Evolutionary conservation across 2,329 filamentous ascomycete species (phyloP).

Genomic region (Myriosclerotinia scirpicola): DNA sequence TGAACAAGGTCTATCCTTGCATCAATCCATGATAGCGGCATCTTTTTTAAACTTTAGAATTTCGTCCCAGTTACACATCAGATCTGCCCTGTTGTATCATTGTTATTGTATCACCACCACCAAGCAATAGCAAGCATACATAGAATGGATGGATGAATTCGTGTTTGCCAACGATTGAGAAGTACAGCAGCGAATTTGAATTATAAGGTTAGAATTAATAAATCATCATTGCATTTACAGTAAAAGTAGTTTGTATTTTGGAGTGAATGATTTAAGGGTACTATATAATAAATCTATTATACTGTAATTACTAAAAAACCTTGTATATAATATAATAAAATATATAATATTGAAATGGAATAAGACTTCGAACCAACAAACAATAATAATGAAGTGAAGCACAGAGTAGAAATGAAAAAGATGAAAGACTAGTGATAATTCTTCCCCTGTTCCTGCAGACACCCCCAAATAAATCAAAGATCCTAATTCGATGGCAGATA

Average conservation of each 20-base stretch:
- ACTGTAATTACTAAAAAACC: too few relatives aligned
- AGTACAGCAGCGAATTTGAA: not conserved
- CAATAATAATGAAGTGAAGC: too few relatives aligned
- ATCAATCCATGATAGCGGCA: not conserved
- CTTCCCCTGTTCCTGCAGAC: slow-evolving; percentile 18
- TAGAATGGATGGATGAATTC: not conserved
- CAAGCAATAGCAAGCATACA: too few relatives aligned
- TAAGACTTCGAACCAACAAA: too few relatives aligned
- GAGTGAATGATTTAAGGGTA: too few relatives aligned
- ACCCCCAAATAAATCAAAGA: not conserved
- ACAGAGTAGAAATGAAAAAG: not conserved
- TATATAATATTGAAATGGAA: too few relatives aligned
- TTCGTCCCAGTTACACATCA: slow-evolving; percentile 5
- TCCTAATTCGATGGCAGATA: slow-evolving; percentile 10
- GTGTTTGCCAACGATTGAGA: slow-evolving; percentile 7
- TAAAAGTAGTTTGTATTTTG: too few relatives aligned
- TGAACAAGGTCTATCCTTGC: not conserved
- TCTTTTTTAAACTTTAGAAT: not conserved
- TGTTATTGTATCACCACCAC: not conserved
- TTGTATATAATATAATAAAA: too few relatives aligned
- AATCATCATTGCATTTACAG: too few relatives aligned
- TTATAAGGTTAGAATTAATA: not conserved
- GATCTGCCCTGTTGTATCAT: not conserved
- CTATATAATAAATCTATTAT: too few relatives aligned
- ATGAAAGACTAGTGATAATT: not conserved